Base-by-base conservation (phyloP, 2,329 filamentous ascomycete genomes). In the Plenodomus biglobosus region DNA sequence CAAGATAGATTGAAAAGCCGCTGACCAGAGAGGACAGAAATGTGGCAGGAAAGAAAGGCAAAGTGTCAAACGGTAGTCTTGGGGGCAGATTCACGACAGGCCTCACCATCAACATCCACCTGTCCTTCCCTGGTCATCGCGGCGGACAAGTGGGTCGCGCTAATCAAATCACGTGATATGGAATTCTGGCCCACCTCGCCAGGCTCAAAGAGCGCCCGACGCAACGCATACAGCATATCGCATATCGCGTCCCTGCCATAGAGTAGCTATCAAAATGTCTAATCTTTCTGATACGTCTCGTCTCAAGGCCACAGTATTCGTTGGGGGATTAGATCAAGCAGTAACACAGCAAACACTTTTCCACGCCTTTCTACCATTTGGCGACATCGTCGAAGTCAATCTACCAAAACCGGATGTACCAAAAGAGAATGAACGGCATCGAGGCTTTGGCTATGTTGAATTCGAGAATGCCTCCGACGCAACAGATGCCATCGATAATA, bases 381-480 rank as follows among this genome's bases (percentile, higher is more conserved):
- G 95, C 66, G 92, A 96, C 71, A 92, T 99, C 53, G 85, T 88
- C 58, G 91, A 96, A 69, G 86, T 99, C 58, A 87, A 90, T 41
- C 77, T 99, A 15, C 94, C 94, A 17, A 95, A 94, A 73, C 87
- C 90, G 48, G 92, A 96, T 68, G 79, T 85, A 53, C 86, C 87
- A 56, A 91, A 89, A 54, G 84, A 87, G 6, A 84, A 81, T 40
- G 89, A 95, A 35, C 77, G 85, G 22, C 94, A 99, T 71, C 82
- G 92, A 43, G 94, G 95, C 1, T 99, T 97, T 72, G 94, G 92
- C 49, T 97, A 99, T 70, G 89, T 99, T 42, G 94, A 99, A 68
- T 99, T 89, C 66, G 91, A 96, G 64, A 82, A 90, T 48, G 80
- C 85, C 11, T 83, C 86, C 48, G 94, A 99, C 73, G 92, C 92